Evolutionary conservation across 2,329 filamentous ascomycete species (phyloP), one percentile per base, ranked within the genome.

Genomic region (Phaeosphaeriaceae sp.): DNA sequence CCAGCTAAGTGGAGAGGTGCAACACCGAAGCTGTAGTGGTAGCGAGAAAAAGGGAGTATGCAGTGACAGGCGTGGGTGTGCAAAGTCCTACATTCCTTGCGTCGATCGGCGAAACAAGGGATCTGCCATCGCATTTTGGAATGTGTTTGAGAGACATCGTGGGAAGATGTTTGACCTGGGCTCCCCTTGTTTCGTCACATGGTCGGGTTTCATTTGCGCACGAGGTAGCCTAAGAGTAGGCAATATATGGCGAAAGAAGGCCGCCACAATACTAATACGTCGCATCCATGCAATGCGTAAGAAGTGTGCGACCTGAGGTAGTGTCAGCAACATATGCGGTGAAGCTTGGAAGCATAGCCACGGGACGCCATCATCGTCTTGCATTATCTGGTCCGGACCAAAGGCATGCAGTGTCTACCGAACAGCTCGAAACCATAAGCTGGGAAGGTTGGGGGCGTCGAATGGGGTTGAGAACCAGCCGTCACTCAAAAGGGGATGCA

Each of bases 401-500:
- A 40, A 21, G 42, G 15, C 38, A 30, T 47, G 48, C 17, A 29
- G 26, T 36, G 16, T 30, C 18, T 47, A 28, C 28, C 43, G 26
- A 36, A 40, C 11, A 33, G 21, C 38, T 21, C 18, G 9, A 39
- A 15, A 46, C 6, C 16, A 40, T 12, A 39, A 26, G 34, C 39
- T 20, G 37, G 29, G 23, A 23, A 12, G 21, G 26, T 11, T 45
- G 43, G 34, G 30, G 40, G 35, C 40, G 43, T 35, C 40, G 40
- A 28, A 36, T 48, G 17, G 46, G 35, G 35, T 23, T 34, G 36
- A 20, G 35, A 16, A 21, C 38, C n/a, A 41, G 46, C 52, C 46
- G 33, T 41, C 39, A 39, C 30, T 21, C 50, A 30, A 37, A 32
- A 32, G 38, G 30, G 47, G 43, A 34, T 42, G 41, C 40, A 52